phyloP scores from a whole-genome alignment of 768 basidiomycete species.

The Podaxis pistillaris region DNA sequence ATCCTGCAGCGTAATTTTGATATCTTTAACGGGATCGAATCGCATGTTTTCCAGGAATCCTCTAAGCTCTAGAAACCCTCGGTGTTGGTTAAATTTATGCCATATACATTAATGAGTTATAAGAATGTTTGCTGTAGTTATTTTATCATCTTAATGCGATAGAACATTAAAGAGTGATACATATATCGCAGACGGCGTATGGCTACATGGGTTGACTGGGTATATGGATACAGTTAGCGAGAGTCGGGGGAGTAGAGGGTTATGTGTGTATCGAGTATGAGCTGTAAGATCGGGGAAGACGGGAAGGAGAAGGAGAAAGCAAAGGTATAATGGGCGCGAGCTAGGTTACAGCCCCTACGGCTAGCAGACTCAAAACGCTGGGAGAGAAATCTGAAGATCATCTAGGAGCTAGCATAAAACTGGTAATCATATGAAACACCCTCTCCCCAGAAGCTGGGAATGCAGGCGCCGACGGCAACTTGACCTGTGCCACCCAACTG shows the following conservation, averaged over 20 bases:
- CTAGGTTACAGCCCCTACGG: slow-evolving; percentile 22
- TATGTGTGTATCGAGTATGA: not conserved
- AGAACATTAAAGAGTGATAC: not conserved
- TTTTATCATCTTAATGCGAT: not conserved
- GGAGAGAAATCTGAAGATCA: slow-evolving; percentile 2
- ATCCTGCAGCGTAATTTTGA: slow-evolving; percentile 62
- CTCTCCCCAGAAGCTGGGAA: slow-evolving; percentile 66
- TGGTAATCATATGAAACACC: slow-evolving; percentile 72
- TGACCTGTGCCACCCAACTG: slow-evolving; percentile 59
- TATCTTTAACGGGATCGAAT: slow-evolving; percentile 54
- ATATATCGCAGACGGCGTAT: not conserved
- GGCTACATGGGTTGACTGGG: slow-evolving; percentile 1
- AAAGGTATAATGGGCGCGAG: not conserved
- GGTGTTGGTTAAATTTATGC: not conserved
- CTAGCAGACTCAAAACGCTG: not conserved
- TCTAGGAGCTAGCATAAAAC: slow-evolving; percentile 40
- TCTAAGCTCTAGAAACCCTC: slow-evolving; percentile 27
- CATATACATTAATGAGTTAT: not conserved
- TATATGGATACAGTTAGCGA: slow-evolving; percentile 3
- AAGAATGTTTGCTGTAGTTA: too few relatives aligned
- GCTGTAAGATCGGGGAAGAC: not conserved
- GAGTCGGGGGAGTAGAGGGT: not conserved
- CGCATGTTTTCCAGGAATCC: slow-evolving; percentile 24
- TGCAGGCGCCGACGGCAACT: slow-evolving; percentile 56
- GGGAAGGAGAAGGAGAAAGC: not conserved